Conservation (phyloP, 306 rosid species). For the Coriaria nepalensis region DNA sequence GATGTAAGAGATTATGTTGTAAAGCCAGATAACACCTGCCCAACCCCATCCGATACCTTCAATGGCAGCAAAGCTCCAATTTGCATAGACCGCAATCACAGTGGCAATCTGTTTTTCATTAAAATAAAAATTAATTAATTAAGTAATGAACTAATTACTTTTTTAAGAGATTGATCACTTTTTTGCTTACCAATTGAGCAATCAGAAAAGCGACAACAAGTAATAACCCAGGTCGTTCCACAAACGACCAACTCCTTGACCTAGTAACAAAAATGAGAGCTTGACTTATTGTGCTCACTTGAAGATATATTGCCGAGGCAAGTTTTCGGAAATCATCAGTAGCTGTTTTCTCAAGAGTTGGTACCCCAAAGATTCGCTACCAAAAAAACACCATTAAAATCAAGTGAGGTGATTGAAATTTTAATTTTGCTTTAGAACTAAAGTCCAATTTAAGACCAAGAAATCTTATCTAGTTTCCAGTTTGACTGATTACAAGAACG, state of each 20-base stretch:
- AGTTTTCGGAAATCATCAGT: conserved; percentile 74
- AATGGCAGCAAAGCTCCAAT: conserved; percentile 92
- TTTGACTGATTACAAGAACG: too few species aligned
- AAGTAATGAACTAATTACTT: too few species aligned
- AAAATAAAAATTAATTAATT: too few species aligned
- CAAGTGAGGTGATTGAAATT: too few species aligned
- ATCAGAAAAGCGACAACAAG: conserved; percentile 62
- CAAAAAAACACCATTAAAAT: conserved; percentile 7
- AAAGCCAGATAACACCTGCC: conserved; percentile 98
- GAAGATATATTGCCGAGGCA: conserved; percentile 92
- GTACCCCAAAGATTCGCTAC: conserved; percentile 69
- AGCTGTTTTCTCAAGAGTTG: conserved; percentile 71
- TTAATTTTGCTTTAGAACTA: too few species aligned
- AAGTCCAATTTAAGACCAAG: too few species aligned
- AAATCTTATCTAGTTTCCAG: too few species aligned
- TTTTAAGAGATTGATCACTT: background rate
- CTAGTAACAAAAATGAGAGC: conserved; percentile 95
- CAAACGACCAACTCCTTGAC: conserved; percentile 90
- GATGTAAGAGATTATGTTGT: conserved; percentile 67
- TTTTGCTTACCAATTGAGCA: conserved; percentile 74
- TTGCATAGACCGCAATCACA: conserved; percentile 87
- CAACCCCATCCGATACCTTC: conserved; percentile 99
- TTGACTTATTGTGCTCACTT: conserved; percentile 99
- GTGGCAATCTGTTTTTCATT: conserved; percentile 62
- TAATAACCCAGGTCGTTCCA: conserved; percentile 87